Base-by-base conservation (phyloP, 805 yeast species). In the Kodamaea fukazawae region DNA sequence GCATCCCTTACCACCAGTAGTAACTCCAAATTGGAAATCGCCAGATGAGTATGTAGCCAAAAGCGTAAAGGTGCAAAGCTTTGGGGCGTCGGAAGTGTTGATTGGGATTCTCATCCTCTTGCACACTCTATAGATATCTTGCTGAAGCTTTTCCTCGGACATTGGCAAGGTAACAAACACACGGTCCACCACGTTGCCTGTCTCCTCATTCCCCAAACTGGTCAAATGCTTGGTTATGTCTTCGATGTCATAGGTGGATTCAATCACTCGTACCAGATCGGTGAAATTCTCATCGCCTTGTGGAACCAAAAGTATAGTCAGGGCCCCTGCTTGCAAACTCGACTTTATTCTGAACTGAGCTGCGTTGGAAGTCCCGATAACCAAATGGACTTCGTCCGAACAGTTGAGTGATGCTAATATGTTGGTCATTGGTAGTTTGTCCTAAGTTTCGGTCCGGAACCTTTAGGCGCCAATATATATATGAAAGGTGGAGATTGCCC, bases 1-100 rank as follows among this genome's bases (percentile, higher is more conserved):
- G 64, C 97, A 90, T 4, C 97, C 96, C 61, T 85, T 85, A 0
- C 96, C 95, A 17, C 81, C 76, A 0, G 97, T 90, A 2, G 91
- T 79, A 7, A 90, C 78, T 1, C 96, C 95, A 38, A 90, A 49
- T 58, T 86, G 91, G 60, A 90, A 79, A 37, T 76, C 79, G 5
- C 95, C 93, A 41, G 81, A 79, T 2, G 69, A 64, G 54, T 76
- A 78, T 0, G 90, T 78, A 0, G 96, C 84, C 15, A 88, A 66
- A 39, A 88, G 59, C 1, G 91, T 78, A 57, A 90, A 90, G 0
- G 90, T 78, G 40, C 93, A 85, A 17, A 73, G 67, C 23, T 79
- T 80, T 0, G 89, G 79, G 11, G 79, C 74, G 47, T 87, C 96
- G 0, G 84, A 74, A 1, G 86, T 83, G 55, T 88, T 89, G 33